Base-by-base conservation (phyloP, 495 filamentous ascomycete genomes). In the Durotheca rogersii region DNA sequence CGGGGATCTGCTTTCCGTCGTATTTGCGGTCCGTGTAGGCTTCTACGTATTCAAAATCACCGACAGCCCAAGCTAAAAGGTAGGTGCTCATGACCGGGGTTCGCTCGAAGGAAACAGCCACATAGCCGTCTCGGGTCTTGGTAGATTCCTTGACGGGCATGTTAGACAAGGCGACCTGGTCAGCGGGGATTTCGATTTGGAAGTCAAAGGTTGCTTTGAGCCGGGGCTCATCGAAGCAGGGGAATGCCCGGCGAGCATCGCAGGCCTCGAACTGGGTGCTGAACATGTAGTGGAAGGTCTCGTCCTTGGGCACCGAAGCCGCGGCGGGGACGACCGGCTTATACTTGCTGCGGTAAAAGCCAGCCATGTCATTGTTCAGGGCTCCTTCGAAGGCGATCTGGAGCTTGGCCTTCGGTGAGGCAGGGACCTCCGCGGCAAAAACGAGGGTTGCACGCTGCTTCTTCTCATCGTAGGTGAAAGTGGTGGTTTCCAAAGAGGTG, bases 21-120 rank as follows among this genome's bases (percentile, higher is more conserved):
- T 98, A 96, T 70, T 86, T 83, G 39, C 91, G 79, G 58, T 86
- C 75, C 6, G 93, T 98, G 67, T 86, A 86, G 35, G 83, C 86
- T 69, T 98, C 93, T 31, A 96, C 81, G 62, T 95, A 95, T 67
- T 96, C 92, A 51, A 98, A 96, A 64, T 97, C 93, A 51, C 94
- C 93, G 47, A 95, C 80, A 15, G 92, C 92, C 93, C 93, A 98
- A 11, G 93, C 92, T 18, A 95, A 73, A 20, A 98, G 83, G 69
- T 95, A 95, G n/a, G 93, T 96, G 67, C 90, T 95, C 93, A 98
- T 98, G 47, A 90, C 75, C 0, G 93, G 93, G 9, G 86, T 90
- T 41, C 77, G 80, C 53, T 95, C 87, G 58, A 98, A 98, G 0
- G 82, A 79, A 11, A 97, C 88, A 7, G 82, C 70, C 68, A 95